Evolutionary conservation across 768 basidiomycete genomes (phyloP), one percentile per base, ranked within the genome.

Genomic region (Phaeotremella fagi): DNA sequence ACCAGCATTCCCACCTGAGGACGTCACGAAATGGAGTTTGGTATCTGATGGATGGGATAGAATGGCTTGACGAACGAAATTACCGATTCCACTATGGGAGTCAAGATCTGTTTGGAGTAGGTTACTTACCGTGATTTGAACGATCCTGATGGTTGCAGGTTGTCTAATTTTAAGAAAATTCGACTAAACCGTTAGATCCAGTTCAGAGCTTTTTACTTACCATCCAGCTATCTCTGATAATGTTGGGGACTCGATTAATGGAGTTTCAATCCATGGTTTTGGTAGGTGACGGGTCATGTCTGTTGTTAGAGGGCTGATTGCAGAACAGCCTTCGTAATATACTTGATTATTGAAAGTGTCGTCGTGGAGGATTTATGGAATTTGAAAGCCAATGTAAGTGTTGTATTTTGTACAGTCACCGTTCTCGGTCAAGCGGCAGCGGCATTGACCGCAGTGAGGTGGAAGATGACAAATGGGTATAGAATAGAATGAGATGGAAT

Each of bases 1-100:
- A 18, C 67, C 70, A 23, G 70, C 70, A 26, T 72, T 72, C 3
- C 70, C 70, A 4, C 65, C 70, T 16, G 61, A 64, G 0, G 66
- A 61, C 36, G 49, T 45, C 47, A 60, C 56, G 45, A 71, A 62
- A 27, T 65, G 60, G 11, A 44, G 49, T 15, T 47, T 50, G 11
- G 56, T 36, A 25, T 24, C 14, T 14, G 55, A 45, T 7, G 50
- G 24, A 20, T 27, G 52, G n/a, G 52, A 22, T 18, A 35, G 50
- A 24, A 66, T 35, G 16, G 35, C 49, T 29, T 50, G 31, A 7
- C 50, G 54, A n/a, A 66, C 46, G 26, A 66, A 42, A 36, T 66
- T 66, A 16, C 64, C 64, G 45, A 66, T 57, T 9, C 61, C 61
- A 18, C 64, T 66, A 33, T 12, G 38, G 38, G 12, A 7, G 7